Percentiles rank a stretch among this genome's conserved stretches.
These are phyloP conservation scores for Rhododendron henanense DNA, from an alignment of 148 eudicot genomes.

Conservation along the genomic window DNA sequence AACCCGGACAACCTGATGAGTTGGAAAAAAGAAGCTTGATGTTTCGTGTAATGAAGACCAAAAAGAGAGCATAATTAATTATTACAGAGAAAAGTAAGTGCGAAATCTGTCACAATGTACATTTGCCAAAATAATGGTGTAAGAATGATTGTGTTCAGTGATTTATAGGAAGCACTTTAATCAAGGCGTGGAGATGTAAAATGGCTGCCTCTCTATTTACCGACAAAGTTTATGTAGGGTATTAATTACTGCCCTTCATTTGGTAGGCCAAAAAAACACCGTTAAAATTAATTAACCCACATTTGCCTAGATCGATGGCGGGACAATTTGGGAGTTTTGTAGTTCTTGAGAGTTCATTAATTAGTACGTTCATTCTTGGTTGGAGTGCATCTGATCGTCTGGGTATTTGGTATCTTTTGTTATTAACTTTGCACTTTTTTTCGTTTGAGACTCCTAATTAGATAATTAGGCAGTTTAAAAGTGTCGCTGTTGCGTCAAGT, in stretches of 20 bases:
- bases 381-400: too few relatives aligned
- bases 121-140: neutral
- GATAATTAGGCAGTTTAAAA: too few relatives aligned
- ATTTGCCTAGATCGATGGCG: neutral
- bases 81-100: neutral
- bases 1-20: neutral
- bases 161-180: neutral
- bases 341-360: too few relatives aligned
- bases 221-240: conserved; percentile 10
- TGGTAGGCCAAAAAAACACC: neutral
- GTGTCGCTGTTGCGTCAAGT: too few relatives aligned
- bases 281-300: neutral
- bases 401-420: too few relatives aligned
- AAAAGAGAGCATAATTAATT: neutral
- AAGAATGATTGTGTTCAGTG: neutral
- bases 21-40: too few relatives aligned
- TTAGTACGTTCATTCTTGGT: too few relatives aligned
- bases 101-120: neutral
- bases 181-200: conserved; percentile 1
- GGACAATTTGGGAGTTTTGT: too few relatives aligned
- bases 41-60: neutral
- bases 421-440: too few relatives aligned
- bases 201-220: conserved; percentile 12
- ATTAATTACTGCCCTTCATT: conserved; percentile 7
- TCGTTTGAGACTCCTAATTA: too few relatives aligned